Evolutionary conservation across 495 filamentous ascomycete genomes (phyloP), one percentile per base, ranked within the genome.

Genomic region (Immersiella caudata): DNA sequence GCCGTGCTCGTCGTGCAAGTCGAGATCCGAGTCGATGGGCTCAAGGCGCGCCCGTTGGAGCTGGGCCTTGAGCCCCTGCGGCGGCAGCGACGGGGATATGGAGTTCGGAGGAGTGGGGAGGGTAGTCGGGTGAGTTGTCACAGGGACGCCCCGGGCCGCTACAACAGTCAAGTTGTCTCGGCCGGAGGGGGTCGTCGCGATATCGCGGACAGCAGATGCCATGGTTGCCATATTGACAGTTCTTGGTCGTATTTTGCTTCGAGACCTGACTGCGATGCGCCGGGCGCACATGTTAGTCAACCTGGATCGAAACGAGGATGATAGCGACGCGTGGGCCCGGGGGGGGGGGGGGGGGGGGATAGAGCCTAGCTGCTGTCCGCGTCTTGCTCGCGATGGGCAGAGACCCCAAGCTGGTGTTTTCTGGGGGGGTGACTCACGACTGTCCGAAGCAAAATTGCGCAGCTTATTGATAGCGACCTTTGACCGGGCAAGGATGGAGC

Each of bases 31-130:
- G 74, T 96, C 93, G 78, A 93, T 84, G 70, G 90, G 85, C 65
- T 86, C 84, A 69, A 90, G 85, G 68, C 81, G 84, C 56, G 85
- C 85, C 81, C 71, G 83, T 84, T 76, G 79, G 81, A 78, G 84
- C 79, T 86, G 84, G 71, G 83, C 79, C 71, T 87, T 88, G 73
- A 91, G 89, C 71, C 87, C 89, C 67, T 94, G 93, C 55, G 95
- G 91, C 71, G 91, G 89, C 60, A 97, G 86, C 62, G 87, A 89
- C 33, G 94, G 95, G 46, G 94, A 97, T 77, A 97, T 94, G 75
- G 95, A 97, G 81, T 96, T 96, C 62, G 94, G 94, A 73, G 94
- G 94, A 79, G 94, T 98, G 60, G 90, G 94, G 71, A 97, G 88
- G 75, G 78, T 62, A 92, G 71, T 96, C 87, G 76, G 81, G 84